Conservation (phyloP, 805 yeast species). For the Ogataea populi-albae region DNA sequence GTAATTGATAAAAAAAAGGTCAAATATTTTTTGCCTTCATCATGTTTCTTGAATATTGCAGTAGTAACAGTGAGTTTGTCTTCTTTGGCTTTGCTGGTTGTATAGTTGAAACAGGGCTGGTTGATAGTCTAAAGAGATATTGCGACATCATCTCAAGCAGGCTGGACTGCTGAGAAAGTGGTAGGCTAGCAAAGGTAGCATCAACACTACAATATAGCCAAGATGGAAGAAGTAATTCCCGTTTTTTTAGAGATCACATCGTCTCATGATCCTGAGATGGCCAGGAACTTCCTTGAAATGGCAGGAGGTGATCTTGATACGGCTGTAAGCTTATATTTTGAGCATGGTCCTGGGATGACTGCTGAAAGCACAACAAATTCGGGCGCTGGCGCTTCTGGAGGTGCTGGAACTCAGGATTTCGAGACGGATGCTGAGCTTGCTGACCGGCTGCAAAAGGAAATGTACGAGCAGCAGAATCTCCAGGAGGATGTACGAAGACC, state of each 20-base stretch:
- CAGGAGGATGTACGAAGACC: constrained; percentile 67
- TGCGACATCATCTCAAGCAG: too few species aligned
- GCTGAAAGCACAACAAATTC: constrained; percentile 7
- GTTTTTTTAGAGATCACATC: constrained; percentile 85
- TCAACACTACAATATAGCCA: too few species aligned
- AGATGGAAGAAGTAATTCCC: constrained; percentile 50
- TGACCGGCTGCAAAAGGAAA: constrained; percentile 59
- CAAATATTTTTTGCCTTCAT: too few species aligned
- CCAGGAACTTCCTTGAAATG: constrained; percentile 74
- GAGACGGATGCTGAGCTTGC: constrained; percentile 52
- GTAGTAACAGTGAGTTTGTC: too few species aligned
- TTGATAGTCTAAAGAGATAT: too few species aligned
- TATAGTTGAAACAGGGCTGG: too few species aligned
- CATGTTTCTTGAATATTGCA: too few species aligned
- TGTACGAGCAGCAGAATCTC: constrained; percentile 44
- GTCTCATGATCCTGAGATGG: constrained; percentile 60
- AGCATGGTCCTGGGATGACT: constrained; percentile 45
- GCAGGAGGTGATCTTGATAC: constrained; percentile 74
- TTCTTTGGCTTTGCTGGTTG: too few species aligned
- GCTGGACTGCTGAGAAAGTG: too few species aligned
- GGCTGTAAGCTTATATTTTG: constrained; percentile 83
- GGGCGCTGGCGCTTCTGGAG: not conserved
- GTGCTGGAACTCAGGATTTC: constrained; percentile 3
- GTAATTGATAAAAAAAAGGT: too few species aligned
- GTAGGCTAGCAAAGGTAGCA: too few species aligned